Base-by-base conservation (phyloP, 1,139 yeast genomes). In the Lodderomyces jiufengensis region DNA sequence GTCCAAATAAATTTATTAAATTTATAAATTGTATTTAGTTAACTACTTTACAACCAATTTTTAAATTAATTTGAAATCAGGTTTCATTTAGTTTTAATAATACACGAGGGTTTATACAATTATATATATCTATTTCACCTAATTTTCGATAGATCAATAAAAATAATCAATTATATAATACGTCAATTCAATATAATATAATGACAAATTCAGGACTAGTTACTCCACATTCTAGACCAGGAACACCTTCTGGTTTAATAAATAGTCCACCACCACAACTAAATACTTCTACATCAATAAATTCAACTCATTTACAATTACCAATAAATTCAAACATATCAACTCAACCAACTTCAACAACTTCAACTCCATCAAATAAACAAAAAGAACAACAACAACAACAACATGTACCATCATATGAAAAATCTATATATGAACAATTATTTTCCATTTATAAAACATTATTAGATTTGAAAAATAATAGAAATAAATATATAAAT, bases 401-500 rank as follows among this genome's bases (percentile, higher is more conserved):
- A 31, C 28, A 8, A 14, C 29, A 32, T 11, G 45, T 54, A 12
- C 85, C 84, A 10, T 47, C 55, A 8, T 69, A 66, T 44, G 92
- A 84, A 53, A 68, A 69, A 45, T 58, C 57, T 6, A 61, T 79
- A 39, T 66, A 73, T 47, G 71, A 69, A 24, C 62, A 71, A 33
- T 63, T 84, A 32, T 51, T 63, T 2, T 59, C 54, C 12, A 71
- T 78, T 31, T 71, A 86, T 51, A 60, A 66, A 36, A 57, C 62
- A 10, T 57, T 84, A 22, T 66, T 80, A 4, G 58, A 61, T n/a
- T 59, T 82, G 48, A 84, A 83, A 54, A 78, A 76, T 51, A 82
- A 83, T 55, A 69, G 88, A 38, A 59, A 70, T 31, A 78, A 76
- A 43, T 83, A 73, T 48, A 66, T 83, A 50, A 77, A 76, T 51